Conservation (phyloP, 805 yeast genomes). For the Hanseniaspora osmophila region DNA sequence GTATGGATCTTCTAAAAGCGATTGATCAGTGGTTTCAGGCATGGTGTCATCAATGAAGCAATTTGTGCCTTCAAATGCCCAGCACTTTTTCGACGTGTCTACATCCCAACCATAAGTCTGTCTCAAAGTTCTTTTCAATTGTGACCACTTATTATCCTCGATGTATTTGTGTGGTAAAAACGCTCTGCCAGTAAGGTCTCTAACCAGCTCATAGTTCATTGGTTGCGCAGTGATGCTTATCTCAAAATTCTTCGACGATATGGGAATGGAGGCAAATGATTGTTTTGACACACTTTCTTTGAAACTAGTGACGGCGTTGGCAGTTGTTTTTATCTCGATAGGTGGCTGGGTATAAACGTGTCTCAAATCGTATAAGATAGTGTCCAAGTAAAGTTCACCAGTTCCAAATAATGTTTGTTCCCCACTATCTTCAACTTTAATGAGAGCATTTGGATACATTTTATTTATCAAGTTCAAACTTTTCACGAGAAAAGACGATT, state of each 20-base stretch:
- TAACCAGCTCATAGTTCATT: conserved; percentile 36
- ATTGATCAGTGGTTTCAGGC: conserved; percentile 52
- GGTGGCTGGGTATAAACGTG: conserved; percentile 34
- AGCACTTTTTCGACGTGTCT: conserved; percentile 64
- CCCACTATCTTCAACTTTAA: conserved; percentile 80
- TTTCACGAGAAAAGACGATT: conserved; percentile 56
- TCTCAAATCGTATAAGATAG: conserved; percentile 65
- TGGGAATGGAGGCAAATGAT: conserved; percentile 55
- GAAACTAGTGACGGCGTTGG: conserved; percentile 72
- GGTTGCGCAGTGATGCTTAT: conserved; percentile 68
- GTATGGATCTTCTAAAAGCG: conserved; percentile 18
- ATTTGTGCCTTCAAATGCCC: conserved; percentile 66
- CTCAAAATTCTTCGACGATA: conserved; percentile 39
- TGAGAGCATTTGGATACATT: conserved; percentile 48
- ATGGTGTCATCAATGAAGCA: conserved; percentile 58
- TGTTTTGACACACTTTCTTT: conserved; percentile 59
- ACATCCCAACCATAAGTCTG: conserved; percentile 66
- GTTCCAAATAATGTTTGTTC: conserved; percentile 69
- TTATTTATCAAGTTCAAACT: conserved; percentile 50
- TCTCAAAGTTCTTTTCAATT: conserved; percentile 41
- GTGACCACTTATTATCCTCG: conserved; percentile 30
- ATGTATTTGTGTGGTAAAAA: conserved; percentile 19
- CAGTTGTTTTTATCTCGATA: conserved; percentile 54
- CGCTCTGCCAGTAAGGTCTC: conserved; percentile 20
- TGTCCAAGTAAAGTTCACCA: conserved; percentile 82